Evolutionary conservation across 164 flowering plant species (phyloP).

Genomic region (Berberis vulgaris): DNA sequence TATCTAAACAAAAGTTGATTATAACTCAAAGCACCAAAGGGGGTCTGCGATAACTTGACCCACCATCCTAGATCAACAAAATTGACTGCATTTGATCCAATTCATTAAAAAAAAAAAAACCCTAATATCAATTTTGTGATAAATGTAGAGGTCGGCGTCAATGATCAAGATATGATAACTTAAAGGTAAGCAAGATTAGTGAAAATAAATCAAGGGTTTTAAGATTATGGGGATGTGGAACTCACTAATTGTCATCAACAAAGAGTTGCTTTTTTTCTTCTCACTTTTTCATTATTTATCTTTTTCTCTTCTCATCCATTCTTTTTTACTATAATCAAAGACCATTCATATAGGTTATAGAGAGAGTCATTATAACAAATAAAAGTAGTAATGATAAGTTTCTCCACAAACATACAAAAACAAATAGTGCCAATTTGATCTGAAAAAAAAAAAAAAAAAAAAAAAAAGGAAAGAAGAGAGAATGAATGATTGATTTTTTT

Average conservation of each 20-base stretch:
- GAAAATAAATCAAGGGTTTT: background rate
- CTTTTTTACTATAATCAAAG: conserved; percentile 22
- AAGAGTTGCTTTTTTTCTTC: background rate
- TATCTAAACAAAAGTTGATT: background rate
- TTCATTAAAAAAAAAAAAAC: background rate
- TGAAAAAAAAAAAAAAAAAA: background rate
- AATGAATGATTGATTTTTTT: too few relatives aligned
- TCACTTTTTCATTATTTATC: background rate
- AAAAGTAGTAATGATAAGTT: conserved; percentile 15
- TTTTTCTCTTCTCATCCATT: background rate
- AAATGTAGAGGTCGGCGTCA: background rate
- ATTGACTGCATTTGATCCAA: background rate
- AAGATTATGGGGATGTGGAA: conserved; percentile 5
- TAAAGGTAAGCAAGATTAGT: conserved; percentile 2
- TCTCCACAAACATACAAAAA: conserved; percentile 12
- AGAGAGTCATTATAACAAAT: conserved; percentile 7
- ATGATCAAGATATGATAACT: background rate
- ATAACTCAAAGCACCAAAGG: conserved; percentile 2
- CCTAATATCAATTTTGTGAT: background rate
- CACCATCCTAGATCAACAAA: background rate
- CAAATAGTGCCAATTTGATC: background rate
- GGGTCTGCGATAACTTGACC: background rate
- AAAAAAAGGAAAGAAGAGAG: background rate
- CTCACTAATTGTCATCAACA: conserved; percentile 12
- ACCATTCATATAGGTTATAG: conserved; percentile 5